These are phyloP conservation scores for Corynascus novoguineensis DNA, from an alignment of 495 filamentous ascomycete genomes.

Conservation along the genomic window DNA sequence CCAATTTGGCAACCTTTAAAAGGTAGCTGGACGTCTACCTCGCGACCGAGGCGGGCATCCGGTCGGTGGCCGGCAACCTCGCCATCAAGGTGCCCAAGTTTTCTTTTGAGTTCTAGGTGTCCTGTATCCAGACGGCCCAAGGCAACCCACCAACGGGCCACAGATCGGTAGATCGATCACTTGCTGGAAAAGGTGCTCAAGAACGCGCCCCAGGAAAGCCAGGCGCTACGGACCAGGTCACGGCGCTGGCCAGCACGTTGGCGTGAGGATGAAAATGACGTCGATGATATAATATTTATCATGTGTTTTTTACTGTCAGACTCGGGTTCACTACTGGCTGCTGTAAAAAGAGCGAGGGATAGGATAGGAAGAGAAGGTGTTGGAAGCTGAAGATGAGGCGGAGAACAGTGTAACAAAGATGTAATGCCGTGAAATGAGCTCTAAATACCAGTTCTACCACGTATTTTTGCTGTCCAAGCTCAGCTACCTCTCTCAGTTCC, in stretches of 20 bases:
- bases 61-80: slow-evolving; percentile 38
- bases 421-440: too few relatives aligned
- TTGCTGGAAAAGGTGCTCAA: slow-evolving; percentile 45
- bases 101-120: slow-evolving; percentile 45
- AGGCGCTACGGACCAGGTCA: slow-evolving; percentile 37
- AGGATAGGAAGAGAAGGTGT: too few relatives aligned
- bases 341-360: too few relatives aligned
- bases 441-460: too few relatives aligned
- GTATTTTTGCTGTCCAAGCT: too few relatives aligned
- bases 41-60: slow-evolving; percentile 46
- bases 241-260: slow-evolving; percentile 29
- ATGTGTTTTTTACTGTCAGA: too few relatives aligned
- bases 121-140: slow-evolving; percentile 46
- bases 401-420: too few relatives aligned
- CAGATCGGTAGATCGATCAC: slow-evolving; percentile 42
- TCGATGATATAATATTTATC: too few relatives aligned
- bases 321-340: too few relatives aligned
- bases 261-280: too few relatives aligned
- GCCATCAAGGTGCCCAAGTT: slow-evolving; percentile 48
- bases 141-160: slow-evolving; percentile 39
- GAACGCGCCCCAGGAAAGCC: slow-evolving; percentile 37
- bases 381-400: too few relatives aligned
- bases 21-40: slow-evolving; percentile 41
- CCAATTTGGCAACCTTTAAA: slow-evolving; percentile 39
- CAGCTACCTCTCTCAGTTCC: too few relatives aligned